phyloP scores from a whole-genome alignment of 2,329 filamentous ascomycete species.

The Colletotrichum paranaense region DNA sequence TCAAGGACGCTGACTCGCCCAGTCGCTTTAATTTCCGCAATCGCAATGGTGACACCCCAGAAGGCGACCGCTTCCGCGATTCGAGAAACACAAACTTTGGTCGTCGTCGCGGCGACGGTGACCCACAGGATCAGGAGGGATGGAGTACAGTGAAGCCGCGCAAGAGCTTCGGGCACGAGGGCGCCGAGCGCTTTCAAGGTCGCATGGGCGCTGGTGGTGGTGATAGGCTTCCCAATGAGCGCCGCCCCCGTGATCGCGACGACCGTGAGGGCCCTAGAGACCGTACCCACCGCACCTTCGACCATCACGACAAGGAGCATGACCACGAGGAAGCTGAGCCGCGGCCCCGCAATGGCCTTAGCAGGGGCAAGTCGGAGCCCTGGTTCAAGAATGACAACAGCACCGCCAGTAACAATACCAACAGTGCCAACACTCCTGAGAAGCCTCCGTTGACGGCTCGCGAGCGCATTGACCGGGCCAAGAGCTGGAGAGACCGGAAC shows the following conservation, averaged over 20 bases:
- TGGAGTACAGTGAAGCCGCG: conserved; percentile 81
- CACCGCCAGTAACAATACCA: conserved; percentile 45
- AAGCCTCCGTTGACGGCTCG: conserved; percentile 52
- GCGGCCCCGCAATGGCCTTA: conserved; percentile 72
- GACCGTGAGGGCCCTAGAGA: conserved; percentile 65
- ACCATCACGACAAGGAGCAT: conserved; percentile 62
- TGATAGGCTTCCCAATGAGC: conserved; percentile 56
- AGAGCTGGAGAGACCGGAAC: conserved; percentile 71
- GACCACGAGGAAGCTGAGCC: conserved; percentile 62
- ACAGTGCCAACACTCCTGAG: conserved; percentile 28
- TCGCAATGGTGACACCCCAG: conserved; percentile 62
- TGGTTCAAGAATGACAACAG: conserved; percentile 76
- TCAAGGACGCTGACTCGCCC: conserved; percentile 61
- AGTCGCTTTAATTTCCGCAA: conserved; percentile 72
- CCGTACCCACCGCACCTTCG: conserved; percentile 60
- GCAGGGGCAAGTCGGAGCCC: conserved; percentile 75
- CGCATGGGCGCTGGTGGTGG: conserved; percentile 69
- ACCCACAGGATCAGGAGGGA: conserved; percentile 70
- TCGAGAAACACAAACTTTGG: conserved; percentile 58
- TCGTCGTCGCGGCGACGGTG: conserved; percentile 64
- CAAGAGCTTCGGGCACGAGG: conserved; percentile 79
- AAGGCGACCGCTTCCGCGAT: conserved; percentile 62
- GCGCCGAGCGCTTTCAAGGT: conserved; percentile 76
- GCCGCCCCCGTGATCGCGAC: conserved; percentile 63
- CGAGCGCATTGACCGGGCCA: conserved; percentile 67